phyloP scores from a whole-genome alignment of 2,329 filamentous ascomycete species.

The Colletotrichum limetticola region DNA sequence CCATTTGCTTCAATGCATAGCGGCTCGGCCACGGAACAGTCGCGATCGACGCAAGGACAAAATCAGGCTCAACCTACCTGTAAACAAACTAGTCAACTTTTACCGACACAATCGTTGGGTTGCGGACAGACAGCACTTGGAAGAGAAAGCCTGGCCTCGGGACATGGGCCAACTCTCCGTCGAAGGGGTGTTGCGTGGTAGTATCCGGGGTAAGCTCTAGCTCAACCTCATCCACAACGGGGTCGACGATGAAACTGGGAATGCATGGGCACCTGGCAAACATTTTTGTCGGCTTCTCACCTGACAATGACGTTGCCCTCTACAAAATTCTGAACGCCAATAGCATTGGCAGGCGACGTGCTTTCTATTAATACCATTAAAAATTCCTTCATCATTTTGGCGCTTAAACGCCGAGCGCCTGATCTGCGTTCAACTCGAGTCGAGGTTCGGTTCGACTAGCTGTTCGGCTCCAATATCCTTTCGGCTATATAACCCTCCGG shows the following conservation, averaged over 20 bases:
- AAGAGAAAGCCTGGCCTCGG: background rate
- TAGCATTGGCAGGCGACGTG: background rate
- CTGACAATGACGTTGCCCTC: conserved; percentile 16
- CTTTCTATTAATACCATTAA: conserved; percentile 9
- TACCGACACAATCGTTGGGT: background rate
- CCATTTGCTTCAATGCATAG: background rate
- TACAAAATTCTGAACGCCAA: too few relatives aligned
- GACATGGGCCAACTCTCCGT: background rate
- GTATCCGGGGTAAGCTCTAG: conserved; percentile 20
- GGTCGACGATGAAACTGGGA: conserved; percentile 26
- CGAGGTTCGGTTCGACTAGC: background rate
- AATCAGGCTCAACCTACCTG: background rate
- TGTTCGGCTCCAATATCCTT: background rate
- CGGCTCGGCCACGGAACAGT: background rate
- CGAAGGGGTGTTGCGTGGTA: background rate
- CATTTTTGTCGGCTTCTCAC: background rate
- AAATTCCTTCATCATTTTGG: background rate
- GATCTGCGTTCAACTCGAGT: background rate
- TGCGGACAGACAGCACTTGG: too few relatives aligned
- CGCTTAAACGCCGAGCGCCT: background rate
- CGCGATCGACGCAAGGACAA: background rate
- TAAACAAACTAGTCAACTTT: background rate
- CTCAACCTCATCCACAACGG: conserved; percentile 4
- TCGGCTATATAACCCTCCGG: background rate
- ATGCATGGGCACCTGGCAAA: conserved; percentile 18